A percentile compares a stretch with the other conserved stretches of the same genome.
Evolutionary conservation across 164 flowering plant species (phyloP).

Genomic region (Stephania cephalantha): DNA sequence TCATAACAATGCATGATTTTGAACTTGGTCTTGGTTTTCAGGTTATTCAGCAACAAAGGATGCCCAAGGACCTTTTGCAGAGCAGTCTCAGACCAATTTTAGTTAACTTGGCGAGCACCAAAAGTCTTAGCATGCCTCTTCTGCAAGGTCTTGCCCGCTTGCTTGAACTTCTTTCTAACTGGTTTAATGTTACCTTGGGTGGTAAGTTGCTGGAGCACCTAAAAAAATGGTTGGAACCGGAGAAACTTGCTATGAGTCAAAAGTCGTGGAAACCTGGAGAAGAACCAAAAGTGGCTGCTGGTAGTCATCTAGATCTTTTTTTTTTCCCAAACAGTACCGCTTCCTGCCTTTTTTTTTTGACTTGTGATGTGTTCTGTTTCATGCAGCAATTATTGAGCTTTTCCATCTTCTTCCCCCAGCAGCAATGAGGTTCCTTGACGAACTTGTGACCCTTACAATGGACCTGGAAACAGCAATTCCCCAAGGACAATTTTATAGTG

Average conservation of each 20-base stretch:
- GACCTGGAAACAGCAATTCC: conserved; percentile 91
- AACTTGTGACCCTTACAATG: conserved; percentile 88
- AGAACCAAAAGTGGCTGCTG: conserved; percentile 99
- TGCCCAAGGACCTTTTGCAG: conserved; percentile 98
- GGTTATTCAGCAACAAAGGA: conserved; percentile 93
- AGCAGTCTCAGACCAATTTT: conserved; percentile 96
- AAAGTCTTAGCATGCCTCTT: conserved; percentile 97
- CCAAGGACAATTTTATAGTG: conserved; percentile 88
- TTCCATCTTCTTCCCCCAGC: conserved; percentile 97
- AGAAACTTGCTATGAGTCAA: conserved; percentile 89
- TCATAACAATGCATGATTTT: background rate
- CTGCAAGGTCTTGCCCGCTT: conserved; percentile 94
- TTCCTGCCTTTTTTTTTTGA: background rate
- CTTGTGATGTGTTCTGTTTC: conserved; percentile 12
- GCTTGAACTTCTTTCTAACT: conserved; percentile 88
- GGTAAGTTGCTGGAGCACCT: conserved; percentile 93
- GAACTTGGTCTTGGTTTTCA: conserved; percentile 16
- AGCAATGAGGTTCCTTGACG: conserved; percentile 90
- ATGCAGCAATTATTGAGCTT: conserved; percentile 97
- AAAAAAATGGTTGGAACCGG: conserved; percentile 98
- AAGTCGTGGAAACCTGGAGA: conserved; percentile 99
- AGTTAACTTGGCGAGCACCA: conserved; percentile 93
- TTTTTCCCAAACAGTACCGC: too few species aligned
- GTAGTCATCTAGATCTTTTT: conserved; percentile 27
- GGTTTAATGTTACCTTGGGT: conserved; percentile 98